phyloP scores from a whole-genome alignment of 1,284 basidiomycete genomes.

The Trichosporon asahii region DNA sequence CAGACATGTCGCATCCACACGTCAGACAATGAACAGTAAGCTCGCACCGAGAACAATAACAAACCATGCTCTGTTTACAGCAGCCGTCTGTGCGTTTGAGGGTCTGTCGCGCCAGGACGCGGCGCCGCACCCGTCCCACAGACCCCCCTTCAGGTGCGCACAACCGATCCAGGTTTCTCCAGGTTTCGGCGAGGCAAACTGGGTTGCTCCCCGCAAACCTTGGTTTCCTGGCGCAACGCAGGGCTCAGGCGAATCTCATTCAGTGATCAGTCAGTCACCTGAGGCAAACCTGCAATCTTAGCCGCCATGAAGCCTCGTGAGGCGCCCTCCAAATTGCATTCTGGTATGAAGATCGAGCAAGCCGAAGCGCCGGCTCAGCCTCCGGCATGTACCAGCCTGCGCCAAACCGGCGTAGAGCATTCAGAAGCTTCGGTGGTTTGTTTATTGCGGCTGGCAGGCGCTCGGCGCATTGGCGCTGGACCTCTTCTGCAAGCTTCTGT shows the following conservation, averaged over 20 bases:
- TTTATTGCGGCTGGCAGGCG: background rate
- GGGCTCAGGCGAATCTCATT: background rate
- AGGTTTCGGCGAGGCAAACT: background rate
- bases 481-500: background rate
- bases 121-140: background rate
- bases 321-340: background rate
- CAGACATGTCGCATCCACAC: too few relatives aligned
- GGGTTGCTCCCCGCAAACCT: background rate
- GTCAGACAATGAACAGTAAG: background rate
- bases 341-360: background rate
- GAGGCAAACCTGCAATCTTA: background rate
- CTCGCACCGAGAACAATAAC: background rate
- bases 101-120: background rate
- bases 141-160: background rate
- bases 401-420: background rate
- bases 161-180: background rate
- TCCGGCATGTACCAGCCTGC: background rate
- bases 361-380: background rate
- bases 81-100: background rate
- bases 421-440: background rate
- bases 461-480: background rate
- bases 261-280: constrained; percentile 3
- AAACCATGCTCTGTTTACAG: background rate
- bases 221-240: background rate
- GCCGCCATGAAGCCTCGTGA: background rate